Base-by-base conservation (phyloP, 176 grass and related monocot genomes). In the Thinopyrum elongatum region DNA sequence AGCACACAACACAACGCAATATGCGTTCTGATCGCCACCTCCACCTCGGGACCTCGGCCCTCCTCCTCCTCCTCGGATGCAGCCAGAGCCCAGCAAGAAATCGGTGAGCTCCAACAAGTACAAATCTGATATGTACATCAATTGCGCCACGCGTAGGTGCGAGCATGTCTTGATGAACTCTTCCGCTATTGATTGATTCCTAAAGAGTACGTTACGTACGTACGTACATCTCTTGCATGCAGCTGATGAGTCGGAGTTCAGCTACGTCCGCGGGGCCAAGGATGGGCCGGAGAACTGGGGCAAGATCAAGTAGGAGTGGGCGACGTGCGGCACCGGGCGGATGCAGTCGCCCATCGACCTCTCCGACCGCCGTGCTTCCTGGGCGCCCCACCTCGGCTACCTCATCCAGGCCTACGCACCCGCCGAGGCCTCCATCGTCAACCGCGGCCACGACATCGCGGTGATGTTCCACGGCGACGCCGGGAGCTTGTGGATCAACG, bases 321-420 rank as follows among this genome's bases (percentile, higher is more conserved):
- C 82, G 0, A 42, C 22, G 0, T 97, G 95, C 73, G 79, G 90
- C 19, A 35, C 41, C 0, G 95, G 95, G 5, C 41, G 55, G 28
- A 28, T 81, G 80, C 95, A 98, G 80, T 98, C 95, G 2, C 95
- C 95, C 10, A 87, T 98, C 71, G 93, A 95, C 74, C 78, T 98
- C 42, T 38, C 65, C 0, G 12, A 90, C 74, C 90, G 93, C 53
- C 72, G 3, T 5, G 55, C 4, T 77, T 42, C 51, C 80, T 84
- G 28, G 39, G 2, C 42, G 10, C 46, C 75, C 88, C 5, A 80
- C 19, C 58, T 93, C 29, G 89, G 89, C 10, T 70, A 60, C 57
- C 87, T 98, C n/a, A 13, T 39, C 73, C 29, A 89, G 25, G 65
- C 89, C 34, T 98, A 98, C 77, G 46, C 30, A 29, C 33, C 93